Evolutionary conservation across 345 rosid genomes (phyloP).

Genomic region (Murraya paniculata): DNA sequence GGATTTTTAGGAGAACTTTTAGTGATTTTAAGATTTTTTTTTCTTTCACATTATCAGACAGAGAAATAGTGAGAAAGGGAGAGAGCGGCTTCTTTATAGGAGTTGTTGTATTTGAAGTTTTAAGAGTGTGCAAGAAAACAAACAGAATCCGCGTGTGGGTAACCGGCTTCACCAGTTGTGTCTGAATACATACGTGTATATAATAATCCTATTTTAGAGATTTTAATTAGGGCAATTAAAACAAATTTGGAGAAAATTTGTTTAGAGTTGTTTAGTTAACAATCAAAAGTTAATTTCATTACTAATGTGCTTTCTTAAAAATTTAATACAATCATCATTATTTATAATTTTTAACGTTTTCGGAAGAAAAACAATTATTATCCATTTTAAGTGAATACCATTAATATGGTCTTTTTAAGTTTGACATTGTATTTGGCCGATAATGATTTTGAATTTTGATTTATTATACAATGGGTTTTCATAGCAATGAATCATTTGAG

Average conservation of each 20-base stretch:
- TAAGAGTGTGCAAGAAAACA: background rate
- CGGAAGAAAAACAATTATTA: too few species aligned
- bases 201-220: background rate
- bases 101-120: background rate
- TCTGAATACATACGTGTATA: too few species aligned
- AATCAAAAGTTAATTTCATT: too few species aligned
- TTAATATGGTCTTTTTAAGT: too few species aligned
- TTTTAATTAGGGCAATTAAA: background rate
- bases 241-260: background rate
- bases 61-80: background rate
- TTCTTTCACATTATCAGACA: background rate
- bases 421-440: too few species aligned
- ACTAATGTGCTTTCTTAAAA: too few species aligned
- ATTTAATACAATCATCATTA: too few species aligned
- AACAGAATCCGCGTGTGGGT: background rate
- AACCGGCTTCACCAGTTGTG: constrained; percentile 5
- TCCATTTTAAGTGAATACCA: too few species aligned
- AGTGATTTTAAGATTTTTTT: background rate
- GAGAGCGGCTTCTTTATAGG: background rate
- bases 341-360: too few species aligned
- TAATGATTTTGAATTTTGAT: too few species aligned
- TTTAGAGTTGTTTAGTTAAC: background rate
- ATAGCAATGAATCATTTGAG: too few species aligned
- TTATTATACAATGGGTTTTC: too few species aligned
- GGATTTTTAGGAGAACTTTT: background rate